Conservation (phyloP, 257 asterid genomes). For the Nicotiana attenuata region DNA sequence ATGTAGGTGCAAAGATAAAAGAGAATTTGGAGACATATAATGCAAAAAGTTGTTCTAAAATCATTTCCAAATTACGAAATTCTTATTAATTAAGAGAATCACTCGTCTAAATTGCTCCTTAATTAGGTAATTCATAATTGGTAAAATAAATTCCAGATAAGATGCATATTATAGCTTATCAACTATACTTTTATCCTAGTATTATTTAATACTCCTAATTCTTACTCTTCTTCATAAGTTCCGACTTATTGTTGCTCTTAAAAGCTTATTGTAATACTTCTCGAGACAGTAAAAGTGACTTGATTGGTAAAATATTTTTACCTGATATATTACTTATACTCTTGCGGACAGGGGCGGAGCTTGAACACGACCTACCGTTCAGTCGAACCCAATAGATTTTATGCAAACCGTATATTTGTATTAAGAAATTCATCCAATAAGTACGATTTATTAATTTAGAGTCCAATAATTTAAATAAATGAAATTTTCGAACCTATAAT, state of each 20-base stretch:
- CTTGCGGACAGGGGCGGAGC: too few relatives aligned
- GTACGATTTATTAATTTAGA: too few relatives aligned
- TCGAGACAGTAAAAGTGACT: too few relatives aligned
- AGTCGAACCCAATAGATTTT: too few relatives aligned
- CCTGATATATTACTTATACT: too few relatives aligned
- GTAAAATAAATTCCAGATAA: neutral
- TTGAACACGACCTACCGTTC: too few relatives aligned
- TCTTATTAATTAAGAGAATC: neutral
- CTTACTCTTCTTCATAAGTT: neutral
- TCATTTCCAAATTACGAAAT: neutral
- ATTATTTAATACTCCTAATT: too few relatives aligned
- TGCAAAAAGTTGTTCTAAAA: neutral
- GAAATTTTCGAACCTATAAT: too few relatives aligned
- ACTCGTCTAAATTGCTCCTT: neutral
- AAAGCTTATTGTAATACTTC: neutral
- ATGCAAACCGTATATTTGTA: too few relatives aligned
- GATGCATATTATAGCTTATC: neutral
- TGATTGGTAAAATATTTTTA: too few relatives aligned
- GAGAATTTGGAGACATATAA: neutral
- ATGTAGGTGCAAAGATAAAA: neutral
- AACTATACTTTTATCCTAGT: neutral
- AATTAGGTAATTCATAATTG: neutral
- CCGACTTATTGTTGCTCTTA: neutral
- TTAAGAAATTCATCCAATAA: too few relatives aligned
- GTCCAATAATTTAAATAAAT: too few relatives aligned